These are phyloP conservation scores for Crepidotus sp. DNA, from an alignment of 1,284 basidiomycete genomes.

Conservation along the genomic window DNA sequence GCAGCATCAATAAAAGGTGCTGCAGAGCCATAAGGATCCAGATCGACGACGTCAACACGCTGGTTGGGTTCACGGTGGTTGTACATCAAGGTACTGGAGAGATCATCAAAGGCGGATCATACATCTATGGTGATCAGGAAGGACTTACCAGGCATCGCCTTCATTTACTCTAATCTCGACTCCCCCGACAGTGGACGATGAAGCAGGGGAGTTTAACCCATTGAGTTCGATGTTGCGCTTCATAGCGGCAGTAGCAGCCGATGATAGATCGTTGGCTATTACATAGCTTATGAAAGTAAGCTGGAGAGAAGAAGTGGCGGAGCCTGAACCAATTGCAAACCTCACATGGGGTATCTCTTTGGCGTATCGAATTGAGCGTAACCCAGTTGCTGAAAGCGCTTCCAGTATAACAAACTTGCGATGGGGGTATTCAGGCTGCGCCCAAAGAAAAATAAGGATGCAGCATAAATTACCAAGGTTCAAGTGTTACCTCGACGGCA, in stretches of 20 bases:
- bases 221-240: conserved; percentile 86
- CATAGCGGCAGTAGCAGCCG: conserved; percentile 82
- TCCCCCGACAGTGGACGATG: conserved; percentile 9
- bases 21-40: conserved; percentile 97
- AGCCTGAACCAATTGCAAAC: conserved; percentile 33
- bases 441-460: background rate
- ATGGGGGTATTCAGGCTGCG: conserved; percentile 36
- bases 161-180: conserved; percentile 76
- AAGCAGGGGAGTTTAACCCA: conserved; percentile 46
- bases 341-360: conserved; percentile 92
- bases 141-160: conserved; percentile 82
- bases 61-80: conserved; percentile 65
- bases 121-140: background rate
- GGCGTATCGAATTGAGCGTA: conserved; percentile 94
- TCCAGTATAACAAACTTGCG: conserved; percentile 83
- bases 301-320: background rate
- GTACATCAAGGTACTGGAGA: conserved; percentile 79
- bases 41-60: conserved; percentile 89
- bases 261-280: conserved; percentile 89
- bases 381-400: conserved; percentile 90
- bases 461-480: background rate
- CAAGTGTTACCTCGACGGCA: background rate
- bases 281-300: conserved; percentile 52
- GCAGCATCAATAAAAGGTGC: conserved; percentile 97
- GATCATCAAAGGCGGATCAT: conserved; percentile 4